phyloP scores from a whole-genome alignment of 1,139 yeast genomes.

The Geotrichum phurueaensis region DNA sequence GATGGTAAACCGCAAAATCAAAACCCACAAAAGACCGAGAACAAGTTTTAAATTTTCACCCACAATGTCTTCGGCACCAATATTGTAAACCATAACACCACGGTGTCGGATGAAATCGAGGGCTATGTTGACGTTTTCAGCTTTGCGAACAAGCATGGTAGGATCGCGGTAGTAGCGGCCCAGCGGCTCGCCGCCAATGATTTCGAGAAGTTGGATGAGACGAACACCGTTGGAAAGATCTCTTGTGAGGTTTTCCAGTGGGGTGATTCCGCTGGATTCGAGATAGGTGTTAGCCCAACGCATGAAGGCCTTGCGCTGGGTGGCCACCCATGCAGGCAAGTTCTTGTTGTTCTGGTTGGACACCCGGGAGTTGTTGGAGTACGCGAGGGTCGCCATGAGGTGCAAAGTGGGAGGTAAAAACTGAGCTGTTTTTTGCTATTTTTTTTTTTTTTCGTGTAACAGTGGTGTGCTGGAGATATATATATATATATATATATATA shows the following conservation, averaged over 20 bases:
- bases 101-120: slow-evolving; percentile 51
- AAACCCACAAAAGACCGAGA: slow-evolving; percentile 62
- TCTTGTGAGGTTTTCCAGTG: slow-evolving; percentile 29
- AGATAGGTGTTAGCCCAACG: slow-evolving; percentile 39
- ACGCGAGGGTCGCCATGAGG: neutral
- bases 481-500: no score
- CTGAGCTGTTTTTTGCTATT: neutral
- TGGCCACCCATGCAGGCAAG: slow-evolving; percentile 38
- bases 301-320: slow-evolving; percentile 38
- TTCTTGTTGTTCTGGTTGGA: neutral
- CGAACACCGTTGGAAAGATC: slow-evolving; percentile 37
- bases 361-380: neutral
- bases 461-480: neutral
- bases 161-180: slow-evolving; percentile 43
- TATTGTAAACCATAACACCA: slow-evolving; percentile 49
- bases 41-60: slow-evolving; percentile 59
- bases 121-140: slow-evolving; percentile 56
- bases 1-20: slow-evolving; percentile 48
- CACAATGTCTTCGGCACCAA: slow-evolving; percentile 63
- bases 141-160: slow-evolving; percentile 50
- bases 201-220: slow-evolving; percentile 37
- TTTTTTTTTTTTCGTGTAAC: no score
- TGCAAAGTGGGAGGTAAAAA: neutral
- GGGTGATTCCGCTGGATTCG: slow-evolving; percentile 28
- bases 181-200: slow-evolving; percentile 37